A percentile compares a stretch with the other conserved stretches of the same genome.
Conservation (phyloP, 78 protist genomes). For the slime mould (Dictyostelium discoideum) region DNA sequence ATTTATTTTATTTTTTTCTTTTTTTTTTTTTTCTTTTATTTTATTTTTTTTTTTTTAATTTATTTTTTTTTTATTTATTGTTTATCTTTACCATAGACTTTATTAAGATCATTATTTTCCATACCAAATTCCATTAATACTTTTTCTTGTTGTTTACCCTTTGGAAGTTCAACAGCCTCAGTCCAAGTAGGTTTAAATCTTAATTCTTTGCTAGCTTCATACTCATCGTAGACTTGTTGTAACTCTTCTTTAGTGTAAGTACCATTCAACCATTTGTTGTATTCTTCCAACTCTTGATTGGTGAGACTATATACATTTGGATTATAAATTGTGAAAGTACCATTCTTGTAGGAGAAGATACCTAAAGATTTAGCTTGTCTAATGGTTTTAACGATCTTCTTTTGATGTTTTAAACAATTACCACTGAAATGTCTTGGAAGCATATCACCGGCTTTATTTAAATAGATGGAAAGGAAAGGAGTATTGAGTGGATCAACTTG, state of each 20-base stretch:
- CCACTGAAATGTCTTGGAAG: conserved; percentile 59
- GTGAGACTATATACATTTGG: conserved; percentile 38
- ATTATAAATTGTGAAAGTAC: conserved; percentile 40
- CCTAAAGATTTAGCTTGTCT: conserved; percentile 57
- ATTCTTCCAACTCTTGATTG: conserved; percentile 12
- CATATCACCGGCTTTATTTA: conserved; percentile 37
- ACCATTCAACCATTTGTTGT: conserved; percentile 26
- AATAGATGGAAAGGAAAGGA: conserved; percentile 32
- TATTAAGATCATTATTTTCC: neutral
- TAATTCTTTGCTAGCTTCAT: neutral
- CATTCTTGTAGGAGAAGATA: conserved; percentile 21
- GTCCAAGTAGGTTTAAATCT: too few species aligned
- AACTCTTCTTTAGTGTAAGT: conserved; percentile 37
- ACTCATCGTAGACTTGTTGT: neutral
- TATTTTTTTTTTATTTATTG: neutral
- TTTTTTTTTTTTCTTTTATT: neutral
- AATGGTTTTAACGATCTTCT: conserved; percentile 41
- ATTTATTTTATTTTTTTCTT: neutral
- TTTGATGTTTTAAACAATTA: conserved; percentile 76
- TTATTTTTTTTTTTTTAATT: neutral
- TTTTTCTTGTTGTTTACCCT: neutral
- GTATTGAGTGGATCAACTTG: conserved; percentile 51
- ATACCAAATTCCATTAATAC: conserved; percentile 49
- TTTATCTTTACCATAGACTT: conserved; percentile 8
- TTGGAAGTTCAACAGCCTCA: too few species aligned